phyloP scores from a whole-genome alignment of 1,284 basidiomycete genomes.

The Trichosporon ovoides region DNA sequence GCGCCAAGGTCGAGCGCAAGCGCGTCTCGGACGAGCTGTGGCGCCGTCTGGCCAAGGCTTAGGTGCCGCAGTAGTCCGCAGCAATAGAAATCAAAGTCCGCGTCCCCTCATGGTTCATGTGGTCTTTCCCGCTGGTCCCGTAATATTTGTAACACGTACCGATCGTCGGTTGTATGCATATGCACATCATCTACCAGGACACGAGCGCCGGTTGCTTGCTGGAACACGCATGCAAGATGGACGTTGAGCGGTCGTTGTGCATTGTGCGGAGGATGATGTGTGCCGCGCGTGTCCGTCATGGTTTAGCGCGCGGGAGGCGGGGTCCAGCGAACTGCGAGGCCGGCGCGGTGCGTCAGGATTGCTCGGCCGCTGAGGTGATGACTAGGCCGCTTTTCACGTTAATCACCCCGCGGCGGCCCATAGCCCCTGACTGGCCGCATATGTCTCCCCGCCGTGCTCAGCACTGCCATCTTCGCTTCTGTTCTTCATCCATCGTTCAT shows the following conservation, averaged over 20 bases:
- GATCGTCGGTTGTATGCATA: slow-evolving; percentile 5
- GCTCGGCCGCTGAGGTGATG: too few species aligned
- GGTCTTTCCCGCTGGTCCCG: background rate
- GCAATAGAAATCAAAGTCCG: background rate
- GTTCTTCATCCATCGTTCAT: too few species aligned
- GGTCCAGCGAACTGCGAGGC: too few species aligned
- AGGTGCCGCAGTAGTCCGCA: background rate
- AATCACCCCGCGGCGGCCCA: too few species aligned
- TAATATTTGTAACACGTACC: background rate
- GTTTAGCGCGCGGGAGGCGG: too few species aligned
- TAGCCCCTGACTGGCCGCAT: too few species aligned
- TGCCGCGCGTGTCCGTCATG: background rate
- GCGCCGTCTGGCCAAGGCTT: slow-evolving; percentile 12
- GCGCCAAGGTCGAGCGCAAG: slow-evolving; percentile 56
- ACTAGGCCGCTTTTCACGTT: too few species aligned
- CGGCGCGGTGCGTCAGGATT: too few species aligned
- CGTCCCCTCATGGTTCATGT: background rate
- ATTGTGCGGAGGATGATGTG: background rate
- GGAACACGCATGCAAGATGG: background rate
- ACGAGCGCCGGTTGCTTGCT: background rate
- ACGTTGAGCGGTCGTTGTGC: background rate
- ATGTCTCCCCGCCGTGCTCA: too few species aligned
- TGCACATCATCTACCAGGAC: background rate
- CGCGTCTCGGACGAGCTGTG: slow-evolving; percentile 20
- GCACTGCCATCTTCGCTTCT: too few species aligned